Evolutionary conservation across 306 rosid species (phyloP).

Genomic region (Malus asiatica): DNA sequence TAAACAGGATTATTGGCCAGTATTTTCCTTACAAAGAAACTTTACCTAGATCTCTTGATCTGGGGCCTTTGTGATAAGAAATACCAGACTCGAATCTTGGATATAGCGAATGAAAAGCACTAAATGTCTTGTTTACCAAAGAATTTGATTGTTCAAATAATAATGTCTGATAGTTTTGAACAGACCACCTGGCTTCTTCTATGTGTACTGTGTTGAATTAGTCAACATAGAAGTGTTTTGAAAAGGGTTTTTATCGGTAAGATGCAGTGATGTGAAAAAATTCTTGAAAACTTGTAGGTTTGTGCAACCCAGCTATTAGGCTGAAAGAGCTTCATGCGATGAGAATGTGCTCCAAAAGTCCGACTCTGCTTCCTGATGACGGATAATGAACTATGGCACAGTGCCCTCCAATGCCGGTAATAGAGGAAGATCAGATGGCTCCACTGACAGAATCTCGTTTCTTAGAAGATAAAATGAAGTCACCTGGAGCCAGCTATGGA

Average conservation of each 20-base stretch:
- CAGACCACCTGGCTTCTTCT: background rate
- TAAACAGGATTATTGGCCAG: background rate
- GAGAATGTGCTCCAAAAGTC: constrained; percentile 32
- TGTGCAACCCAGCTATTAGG: constrained; percentile 26
- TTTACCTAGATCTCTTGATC: background rate
- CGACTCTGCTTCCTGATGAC: constrained; percentile 27
- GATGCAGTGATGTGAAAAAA: background rate
- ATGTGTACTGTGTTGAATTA: background rate
- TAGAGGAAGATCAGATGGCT: background rate
- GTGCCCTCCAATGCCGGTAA: background rate
- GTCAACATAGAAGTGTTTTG: background rate
- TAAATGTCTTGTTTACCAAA: background rate
- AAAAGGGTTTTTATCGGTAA: background rate
- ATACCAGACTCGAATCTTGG: background rate
- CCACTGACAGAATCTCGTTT: background rate
- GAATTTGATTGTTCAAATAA: background rate
- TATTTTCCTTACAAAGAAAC: background rate
- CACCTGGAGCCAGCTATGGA: background rate
- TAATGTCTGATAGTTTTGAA: background rate
- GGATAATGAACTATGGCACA: background rate
- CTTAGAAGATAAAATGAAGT: background rate
- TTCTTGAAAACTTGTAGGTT: constrained; percentile 17
- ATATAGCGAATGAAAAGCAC: background rate
- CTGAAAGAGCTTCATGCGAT: constrained; percentile 33
- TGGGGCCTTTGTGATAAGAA: background rate